Conservation (phyloP, 768 basidiomycete genomes). For the Auricularia sp. region DNA sequence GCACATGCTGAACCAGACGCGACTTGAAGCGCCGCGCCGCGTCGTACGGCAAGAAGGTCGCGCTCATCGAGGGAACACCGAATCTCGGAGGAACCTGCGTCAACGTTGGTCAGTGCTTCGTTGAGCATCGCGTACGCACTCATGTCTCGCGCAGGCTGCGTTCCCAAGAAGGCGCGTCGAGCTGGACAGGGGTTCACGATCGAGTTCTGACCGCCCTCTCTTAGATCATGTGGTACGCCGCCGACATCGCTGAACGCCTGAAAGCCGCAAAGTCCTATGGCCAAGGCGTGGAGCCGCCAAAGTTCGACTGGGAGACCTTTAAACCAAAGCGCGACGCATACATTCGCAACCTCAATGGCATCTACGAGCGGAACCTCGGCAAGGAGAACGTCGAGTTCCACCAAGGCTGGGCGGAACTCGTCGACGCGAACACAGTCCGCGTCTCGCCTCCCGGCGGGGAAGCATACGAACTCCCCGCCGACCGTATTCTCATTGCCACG, state of each 20-base stretch:
- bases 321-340: constrained; percentile 95
- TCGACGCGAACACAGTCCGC: constrained; percentile 58
- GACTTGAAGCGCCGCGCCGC: constrained; percentile 74
- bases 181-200: background rate
- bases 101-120: constrained; percentile 67
- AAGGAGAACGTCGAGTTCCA: constrained; percentile 86
- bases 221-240: constrained; percentile 97
- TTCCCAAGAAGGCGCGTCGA: constrained; percentile 79
- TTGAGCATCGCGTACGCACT: background rate
- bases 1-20: background rate
- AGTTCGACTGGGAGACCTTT: constrained; percentile 84
- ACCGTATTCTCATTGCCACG: constrained; percentile 74
- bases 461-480: constrained; percentile 62
- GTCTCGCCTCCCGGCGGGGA: constrained; percentile 58
- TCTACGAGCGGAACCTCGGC: constrained; percentile 82
- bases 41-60: constrained; percentile 86
- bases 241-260: constrained; percentile 79
- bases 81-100: constrained; percentile 92
- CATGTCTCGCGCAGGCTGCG: constrained; percentile 52
- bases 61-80: constrained; percentile 68
- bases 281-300: constrained; percentile 35
- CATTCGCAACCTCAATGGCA: constrained; percentile 77
- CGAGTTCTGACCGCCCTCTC: background rate
- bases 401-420: constrained; percentile 63
- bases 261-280: constrained; percentile 61